These are phyloP conservation scores for Chimonanthus salicifolius DNA, from an alignment of 164 flowering plant species.

Conservation along the genomic window DNA sequence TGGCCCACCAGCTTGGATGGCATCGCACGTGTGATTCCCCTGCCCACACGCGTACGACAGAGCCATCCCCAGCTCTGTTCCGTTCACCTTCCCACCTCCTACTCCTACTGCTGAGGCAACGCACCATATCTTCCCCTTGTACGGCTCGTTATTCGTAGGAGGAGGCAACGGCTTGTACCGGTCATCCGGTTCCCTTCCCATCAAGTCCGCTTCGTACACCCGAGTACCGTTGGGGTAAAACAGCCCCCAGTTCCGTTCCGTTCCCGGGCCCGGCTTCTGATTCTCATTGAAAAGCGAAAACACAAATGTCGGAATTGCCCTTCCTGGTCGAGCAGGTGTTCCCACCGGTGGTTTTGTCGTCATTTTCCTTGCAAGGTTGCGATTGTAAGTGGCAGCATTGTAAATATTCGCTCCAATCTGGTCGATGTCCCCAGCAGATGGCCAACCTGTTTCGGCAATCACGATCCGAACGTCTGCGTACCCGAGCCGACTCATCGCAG, in stretches of 20 bases:
- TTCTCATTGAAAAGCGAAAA: constrained; percentile 81
- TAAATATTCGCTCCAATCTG: constrained; percentile 66
- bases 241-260: constrained; percentile 92
- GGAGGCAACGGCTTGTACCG: constrained; percentile 42
- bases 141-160: constrained; percentile 55
- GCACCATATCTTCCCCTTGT: constrained; percentile 87
- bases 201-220: constrained; percentile 54
- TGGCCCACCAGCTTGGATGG: constrained; percentile 46
- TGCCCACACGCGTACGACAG: constrained; percentile 75
- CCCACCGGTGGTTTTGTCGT: constrained; percentile 47
- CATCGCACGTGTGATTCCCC: constrained; percentile 77
- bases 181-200: constrained; percentile 34
- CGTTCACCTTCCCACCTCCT: constrained; percentile 35
- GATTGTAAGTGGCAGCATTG: constrained; percentile 90
- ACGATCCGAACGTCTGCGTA: constrained; percentile 39
- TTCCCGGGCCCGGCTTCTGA: constrained; percentile 69
- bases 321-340: constrained; percentile 76
- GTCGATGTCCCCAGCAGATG: constrained; percentile 66
- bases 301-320: constrained; percentile 49
- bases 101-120: constrained; percentile 44
- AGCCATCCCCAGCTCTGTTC: constrained; percentile 23
- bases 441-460: constrained; percentile 94
- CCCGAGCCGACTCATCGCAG: constrained; percentile 66
- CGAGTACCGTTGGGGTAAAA: constrained; percentile 49
- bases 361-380: constrained; percentile 53